phyloP scores from a whole-genome alignment of 2,329 filamentous ascomycete species.

The Fusarium transvaalense region DNA sequence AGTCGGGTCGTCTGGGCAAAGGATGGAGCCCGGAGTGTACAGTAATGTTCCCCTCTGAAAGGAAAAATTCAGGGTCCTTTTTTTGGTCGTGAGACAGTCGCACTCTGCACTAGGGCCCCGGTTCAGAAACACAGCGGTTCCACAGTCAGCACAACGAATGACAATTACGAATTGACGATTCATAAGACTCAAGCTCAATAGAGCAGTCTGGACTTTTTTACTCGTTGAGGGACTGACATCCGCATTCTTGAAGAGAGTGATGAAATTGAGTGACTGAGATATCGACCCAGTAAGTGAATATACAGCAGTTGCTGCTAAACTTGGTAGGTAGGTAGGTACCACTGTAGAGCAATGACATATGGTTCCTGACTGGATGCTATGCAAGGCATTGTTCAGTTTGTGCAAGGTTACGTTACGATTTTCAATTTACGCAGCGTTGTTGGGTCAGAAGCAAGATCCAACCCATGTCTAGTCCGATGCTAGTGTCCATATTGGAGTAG shows the following conservation, averaged over 20 bases:
- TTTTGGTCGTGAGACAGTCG: conserved; percentile 44
- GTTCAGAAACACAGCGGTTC: conserved; percentile 43
- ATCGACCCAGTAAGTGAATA: background rate
- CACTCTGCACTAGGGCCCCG: conserved; percentile 33
- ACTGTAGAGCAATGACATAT: conserved; percentile 13
- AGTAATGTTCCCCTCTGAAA: conserved; percentile 1
- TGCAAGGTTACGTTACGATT: conserved; percentile 36
- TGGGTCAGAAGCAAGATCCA: conserved; percentile 44
- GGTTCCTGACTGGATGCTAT: conserved; percentile 33
- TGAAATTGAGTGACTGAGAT: conserved; percentile 21
- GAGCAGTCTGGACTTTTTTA: conserved; percentile 17
- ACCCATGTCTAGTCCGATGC: conserved; percentile 43
- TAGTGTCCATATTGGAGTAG: conserved; percentile 41
- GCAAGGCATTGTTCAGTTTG: conserved; percentile 34
- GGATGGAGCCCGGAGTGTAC: conserved; percentile 19
- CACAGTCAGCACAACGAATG: conserved; percentile 39
- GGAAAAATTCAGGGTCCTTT: conserved; percentile 43
- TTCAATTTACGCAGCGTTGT: conserved; percentile 34
- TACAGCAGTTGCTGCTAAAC: background rate
- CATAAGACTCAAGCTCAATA: conserved; percentile 20
- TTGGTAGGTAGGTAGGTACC: background rate
- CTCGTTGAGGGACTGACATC: conserved; percentile 24
- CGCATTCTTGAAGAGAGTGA: conserved; percentile 19
- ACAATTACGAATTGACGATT: conserved; percentile 31
- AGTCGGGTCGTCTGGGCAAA: background rate